phyloP scores from a whole-genome alignment of 2,329 filamentous ascomycete genomes.

The Leptographium procerum region DNA sequence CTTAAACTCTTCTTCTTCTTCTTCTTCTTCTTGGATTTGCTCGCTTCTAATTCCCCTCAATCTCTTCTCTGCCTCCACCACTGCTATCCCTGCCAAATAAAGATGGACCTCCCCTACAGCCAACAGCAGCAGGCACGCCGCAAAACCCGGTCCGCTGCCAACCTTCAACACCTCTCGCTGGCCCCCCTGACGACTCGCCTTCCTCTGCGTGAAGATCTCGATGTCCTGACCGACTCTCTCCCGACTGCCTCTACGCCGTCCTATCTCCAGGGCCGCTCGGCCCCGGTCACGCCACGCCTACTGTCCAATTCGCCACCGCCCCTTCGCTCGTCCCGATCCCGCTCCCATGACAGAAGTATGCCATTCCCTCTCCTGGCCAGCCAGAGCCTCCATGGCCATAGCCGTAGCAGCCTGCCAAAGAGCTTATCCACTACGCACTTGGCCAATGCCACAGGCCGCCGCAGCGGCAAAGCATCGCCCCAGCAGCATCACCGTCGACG shows the following conservation, averaged over 20 bases:
- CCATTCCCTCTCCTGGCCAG: not conserved
- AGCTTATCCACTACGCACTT: conserved; percentile 54
- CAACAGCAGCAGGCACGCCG: conserved; percentile 47
- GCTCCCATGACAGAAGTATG: not conserved
- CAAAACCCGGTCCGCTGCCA: conserved; percentile 47
- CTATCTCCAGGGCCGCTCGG: conserved; percentile 51
- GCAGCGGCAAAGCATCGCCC: conserved; percentile 7
- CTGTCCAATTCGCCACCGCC: conserved; percentile 43
- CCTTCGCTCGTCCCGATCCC: not conserved
- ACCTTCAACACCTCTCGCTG: conserved; percentile 48
- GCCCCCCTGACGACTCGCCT: conserved; percentile 53
- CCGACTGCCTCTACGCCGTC: conserved; percentile 29
- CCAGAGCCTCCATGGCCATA: not conserved
- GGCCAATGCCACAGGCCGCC: conserved; percentile 8
- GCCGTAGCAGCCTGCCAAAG: conserved; percentile 31
- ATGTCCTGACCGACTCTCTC: conserved; percentile 18
- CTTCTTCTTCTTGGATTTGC: too few relatives aligned
- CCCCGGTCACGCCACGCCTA: conserved; percentile 52
- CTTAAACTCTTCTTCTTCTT: not conserved
- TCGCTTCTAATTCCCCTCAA: not conserved
- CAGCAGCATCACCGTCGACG: conserved; percentile 11
- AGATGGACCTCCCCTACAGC: conserved; percentile 50
- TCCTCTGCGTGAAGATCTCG: conserved; percentile 40
- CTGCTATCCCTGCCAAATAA: not conserved
- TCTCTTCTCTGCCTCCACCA: not conserved